These are phyloP conservation scores for Begonia loranthoides DNA, from an alignment of 306 rosid genomes.

Conservation along the genomic window DNA sequence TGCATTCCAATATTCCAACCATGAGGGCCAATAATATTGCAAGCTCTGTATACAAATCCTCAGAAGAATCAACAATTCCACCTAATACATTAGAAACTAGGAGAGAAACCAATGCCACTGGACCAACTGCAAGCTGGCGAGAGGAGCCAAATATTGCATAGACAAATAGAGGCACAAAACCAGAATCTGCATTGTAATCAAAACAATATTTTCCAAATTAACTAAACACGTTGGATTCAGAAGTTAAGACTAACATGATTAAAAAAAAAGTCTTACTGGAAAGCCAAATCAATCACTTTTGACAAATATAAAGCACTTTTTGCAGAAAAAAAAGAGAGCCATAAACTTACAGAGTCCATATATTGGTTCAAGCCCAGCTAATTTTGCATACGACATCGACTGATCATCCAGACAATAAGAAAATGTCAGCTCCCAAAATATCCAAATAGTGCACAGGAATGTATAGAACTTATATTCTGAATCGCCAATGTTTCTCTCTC, in stretches of 20 bases:
- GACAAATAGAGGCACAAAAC: conserved; percentile 79
- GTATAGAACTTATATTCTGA: conserved; percentile 1
- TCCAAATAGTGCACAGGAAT: conserved; percentile 3
- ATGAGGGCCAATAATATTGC: conserved; percentile 84
- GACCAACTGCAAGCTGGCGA: conserved; percentile 99
- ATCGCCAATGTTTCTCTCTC: neutral
- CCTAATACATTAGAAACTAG: conserved; percentile 73
- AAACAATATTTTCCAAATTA: conserved; percentile 5
- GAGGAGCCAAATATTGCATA: conserved; percentile 94
- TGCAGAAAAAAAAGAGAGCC: too few species aligned
- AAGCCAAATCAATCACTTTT: too few species aligned
- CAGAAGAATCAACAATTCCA: conserved; percentile 64
- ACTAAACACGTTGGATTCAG: neutral
- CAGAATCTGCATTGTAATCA: conserved; percentile 38
- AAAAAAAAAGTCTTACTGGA: too few species aligned
- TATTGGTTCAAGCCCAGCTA: conserved; percentile 88
- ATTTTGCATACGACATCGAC: conserved; percentile 96
- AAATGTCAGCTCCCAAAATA: conserved; percentile 7
- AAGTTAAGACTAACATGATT: neutral
- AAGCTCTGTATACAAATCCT: conserved; percentile 64
- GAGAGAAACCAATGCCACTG: conserved; percentile 97
- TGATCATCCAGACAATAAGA: conserved; percentile 21
- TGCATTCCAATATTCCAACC: conserved; percentile 93
- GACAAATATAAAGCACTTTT: too few species aligned
- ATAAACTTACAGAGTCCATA: conserved; percentile 86